Evolutionary conservation across 805 yeast species (phyloP).

Genomic region (Debaryomyces castellii): DNA sequence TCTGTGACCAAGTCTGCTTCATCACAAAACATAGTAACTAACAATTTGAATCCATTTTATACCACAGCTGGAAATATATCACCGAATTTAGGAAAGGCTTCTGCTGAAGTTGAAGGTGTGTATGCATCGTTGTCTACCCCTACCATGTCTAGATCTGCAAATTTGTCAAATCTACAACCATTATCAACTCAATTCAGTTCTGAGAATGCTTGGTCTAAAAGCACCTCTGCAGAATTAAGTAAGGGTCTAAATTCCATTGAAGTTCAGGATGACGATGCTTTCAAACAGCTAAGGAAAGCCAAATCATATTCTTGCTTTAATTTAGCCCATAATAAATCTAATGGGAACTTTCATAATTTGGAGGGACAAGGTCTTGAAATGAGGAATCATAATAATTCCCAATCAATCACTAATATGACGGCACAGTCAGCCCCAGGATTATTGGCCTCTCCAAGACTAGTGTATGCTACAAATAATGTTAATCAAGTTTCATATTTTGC

Average conservation of each 20-base stretch:
- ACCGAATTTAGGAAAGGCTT: slow-evolving; percentile 20
- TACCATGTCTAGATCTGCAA: background rate
- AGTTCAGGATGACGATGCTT: slow-evolving; percentile 44
- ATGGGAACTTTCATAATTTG: background rate
- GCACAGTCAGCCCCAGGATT: slow-evolving; percentile 7
- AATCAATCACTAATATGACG: slow-evolving; percentile 3
- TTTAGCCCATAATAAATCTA: background rate
- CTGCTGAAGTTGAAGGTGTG: slow-evolving; percentile 13
- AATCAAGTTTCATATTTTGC: slow-evolving; percentile 11
- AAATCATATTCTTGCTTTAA: slow-evolving; percentile 22
- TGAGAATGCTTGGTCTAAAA: slow-evolving; percentile 6
- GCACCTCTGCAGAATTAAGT: slow-evolving; percentile 13
- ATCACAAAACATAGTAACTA: slow-evolving; percentile 5
- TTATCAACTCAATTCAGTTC: slow-evolving; percentile 13
- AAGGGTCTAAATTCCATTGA: slow-evolving; percentile 32
- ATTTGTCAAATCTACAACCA: background rate
- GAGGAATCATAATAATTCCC: slow-evolving; percentile 17
- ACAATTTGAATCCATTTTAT: slow-evolving; percentile 28
- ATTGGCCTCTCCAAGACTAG: slow-evolving; percentile 3
- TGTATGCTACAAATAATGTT: slow-evolving; percentile 1
- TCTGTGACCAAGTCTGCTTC: slow-evolving; percentile 7
- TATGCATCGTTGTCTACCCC: slow-evolving; percentile 20
- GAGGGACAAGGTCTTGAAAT: slow-evolving; percentile 13
- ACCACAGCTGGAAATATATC: slow-evolving; percentile 26
- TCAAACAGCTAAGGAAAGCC: slow-evolving; percentile 39